These are phyloP conservation scores for Bodo saltans DNA, from an alignment of 78 protist species.

Conservation along the genomic window DNA sequence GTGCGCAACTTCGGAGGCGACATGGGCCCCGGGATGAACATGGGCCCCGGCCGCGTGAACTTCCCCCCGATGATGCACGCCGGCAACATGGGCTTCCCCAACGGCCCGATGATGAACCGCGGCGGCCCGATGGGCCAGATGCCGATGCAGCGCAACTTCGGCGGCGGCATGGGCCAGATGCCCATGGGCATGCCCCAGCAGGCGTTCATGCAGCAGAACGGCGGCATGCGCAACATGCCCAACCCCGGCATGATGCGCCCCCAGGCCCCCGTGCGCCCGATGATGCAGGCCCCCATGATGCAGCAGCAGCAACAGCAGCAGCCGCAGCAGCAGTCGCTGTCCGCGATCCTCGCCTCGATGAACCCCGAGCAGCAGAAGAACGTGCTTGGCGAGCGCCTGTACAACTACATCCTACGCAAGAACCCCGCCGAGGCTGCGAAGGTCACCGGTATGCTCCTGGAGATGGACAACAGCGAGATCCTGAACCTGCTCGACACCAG, in stretches of 20 bases:
- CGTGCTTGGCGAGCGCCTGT: constrained; percentile 80
- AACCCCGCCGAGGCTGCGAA: constrained; percentile 71
- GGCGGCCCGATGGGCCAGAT: background rate
- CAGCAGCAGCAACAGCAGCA: too few relatives aligned
- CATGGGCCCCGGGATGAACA: background rate
- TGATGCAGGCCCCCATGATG: background rate
- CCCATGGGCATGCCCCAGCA: background rate
- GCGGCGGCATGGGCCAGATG: constrained; percentile 16
- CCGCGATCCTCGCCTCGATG: constrained; percentile 31
- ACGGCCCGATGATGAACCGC: background rate
- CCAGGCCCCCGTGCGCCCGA: background rate
- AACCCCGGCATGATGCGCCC: too few relatives aligned
- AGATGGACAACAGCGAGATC: constrained; percentile 80
- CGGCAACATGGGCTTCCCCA: background rate
- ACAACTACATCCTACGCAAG: constrained; percentile 40
- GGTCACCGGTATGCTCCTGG: constrained; percentile 90
- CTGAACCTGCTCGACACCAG: constrained; percentile 62
- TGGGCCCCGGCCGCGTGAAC: constrained; percentile 11
- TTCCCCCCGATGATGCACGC: background rate
- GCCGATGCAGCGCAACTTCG: background rate
- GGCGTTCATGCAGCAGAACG: background rate
- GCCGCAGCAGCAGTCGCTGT: too few relatives aligned
- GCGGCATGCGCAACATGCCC: too few relatives aligned
- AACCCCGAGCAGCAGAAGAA: constrained; percentile 42
- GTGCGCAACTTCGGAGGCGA: background rate